Evolutionary conservation across 164 flowering plant genomes (phyloP).

Genomic region (Vitis cinerea): DNA sequence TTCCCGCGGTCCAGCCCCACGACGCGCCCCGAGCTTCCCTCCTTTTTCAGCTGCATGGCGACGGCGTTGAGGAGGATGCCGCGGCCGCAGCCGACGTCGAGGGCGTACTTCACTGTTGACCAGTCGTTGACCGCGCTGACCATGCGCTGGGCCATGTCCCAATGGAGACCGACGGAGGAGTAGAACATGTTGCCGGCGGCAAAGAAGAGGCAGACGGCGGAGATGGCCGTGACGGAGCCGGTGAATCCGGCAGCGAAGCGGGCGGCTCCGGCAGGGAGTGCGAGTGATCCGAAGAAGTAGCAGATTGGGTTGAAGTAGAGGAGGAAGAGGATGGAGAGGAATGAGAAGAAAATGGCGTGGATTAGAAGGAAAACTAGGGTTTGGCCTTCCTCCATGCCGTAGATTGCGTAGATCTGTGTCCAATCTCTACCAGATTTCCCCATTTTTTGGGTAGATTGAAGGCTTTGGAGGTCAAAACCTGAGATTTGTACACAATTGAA

Average conservation of each 20-base stretch:
- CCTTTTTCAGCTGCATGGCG: slow-evolving; percentile 84
- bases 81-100: slow-evolving; percentile 91
- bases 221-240: slow-evolving; percentile 71
- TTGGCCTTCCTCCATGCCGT: slow-evolving; percentile 87
- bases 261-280: slow-evolving; percentile 43
- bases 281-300: slow-evolving; percentile 27
- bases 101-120: slow-evolving; percentile 76
- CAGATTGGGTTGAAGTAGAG: slow-evolving; percentile 59
- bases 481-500: not conserved
- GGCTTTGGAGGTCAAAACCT: slow-evolving; percentile 8
- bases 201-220: slow-evolving; percentile 73
- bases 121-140: slow-evolving; percentile 70
- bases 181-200: slow-evolving; percentile 81
- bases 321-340: slow-evolving; percentile 54
- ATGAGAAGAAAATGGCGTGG: slow-evolving; percentile 61
- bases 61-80: slow-evolving; percentile 89
- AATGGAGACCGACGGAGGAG: slow-evolving; percentile 69
- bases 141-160: slow-evolving; percentile 87
- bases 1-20: slow-evolving; percentile 71
- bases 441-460: slow-evolving; percentile 23
- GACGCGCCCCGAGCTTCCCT: slow-evolving; percentile 86
- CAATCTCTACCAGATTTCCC: slow-evolving; percentile 71
- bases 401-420: slow-evolving; percentile 89
- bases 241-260: slow-evolving; percentile 76
- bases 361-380: slow-evolving; percentile 60